Evolutionary conservation across 2,329 filamentous ascomycete genomes (phyloP), one percentile per base, ranked within the genome.

Genomic region (Periconia macrospinosa): DNA sequence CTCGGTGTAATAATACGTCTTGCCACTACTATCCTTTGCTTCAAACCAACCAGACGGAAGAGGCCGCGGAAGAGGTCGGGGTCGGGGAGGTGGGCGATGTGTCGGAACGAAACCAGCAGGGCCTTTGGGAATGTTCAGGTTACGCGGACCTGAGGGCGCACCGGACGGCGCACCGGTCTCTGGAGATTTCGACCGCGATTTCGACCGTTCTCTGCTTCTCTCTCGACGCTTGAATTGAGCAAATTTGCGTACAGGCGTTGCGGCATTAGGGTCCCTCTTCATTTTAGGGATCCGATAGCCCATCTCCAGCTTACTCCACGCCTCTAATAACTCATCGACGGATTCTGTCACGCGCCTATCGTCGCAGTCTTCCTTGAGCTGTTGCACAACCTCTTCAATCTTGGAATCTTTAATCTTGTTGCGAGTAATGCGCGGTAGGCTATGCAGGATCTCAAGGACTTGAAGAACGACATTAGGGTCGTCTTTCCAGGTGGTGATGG

Each of bases 401-500:
- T 96, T 96, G 9, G 94, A 96, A 67, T 96, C 92, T 60, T 90
- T 87, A 54, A 99, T 97, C 76, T 99, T 99, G 80, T 99, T 99
- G 55, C 91, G 88, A 18, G 94, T 97, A 47, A 97, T 80, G 10
- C 93, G 88, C 0, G 94, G 94, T 60, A 97, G 89, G 59, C 87
- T 88, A 73, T 95, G 88, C 18, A 99, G 83, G 51, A 99, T 92
- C 60, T 94, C 88, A 57, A 99, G 81, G 27, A 96, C 87, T 75
- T 97, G 94, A 57, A 96, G 77, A 37, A 95, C 86, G 27, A 97
- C 86, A 63, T 97, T 96, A 72, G 87, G 82, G 70, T 97, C 94
- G n/a, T 92, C 89, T 58, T 86, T 86, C 80, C 93, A 99, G 23
- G 89, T 88, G 59, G 86, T 87, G 50, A 99, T 81, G 6, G 91